phyloP scores from a whole-genome alignment of 2,329 filamentous ascomycete species.

The Bipolaris oryzae region DNA sequence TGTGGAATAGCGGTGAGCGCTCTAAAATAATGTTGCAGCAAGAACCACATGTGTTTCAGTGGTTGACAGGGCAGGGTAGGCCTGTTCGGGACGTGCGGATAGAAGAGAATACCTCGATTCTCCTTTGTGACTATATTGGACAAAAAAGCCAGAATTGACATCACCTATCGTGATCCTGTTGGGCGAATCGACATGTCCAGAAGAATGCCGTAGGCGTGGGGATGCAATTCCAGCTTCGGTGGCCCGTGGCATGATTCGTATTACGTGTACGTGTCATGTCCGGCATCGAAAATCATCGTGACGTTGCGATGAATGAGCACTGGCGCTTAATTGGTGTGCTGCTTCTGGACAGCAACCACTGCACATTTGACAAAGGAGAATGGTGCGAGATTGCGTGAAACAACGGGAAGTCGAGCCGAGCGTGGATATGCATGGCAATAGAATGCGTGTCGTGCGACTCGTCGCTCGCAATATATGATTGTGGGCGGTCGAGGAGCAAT shows the following conservation, averaged over 20 bases:
- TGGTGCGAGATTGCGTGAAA: no score
- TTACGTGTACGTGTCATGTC: slow-evolving; percentile 15
- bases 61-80: slow-evolving; percentile 4
- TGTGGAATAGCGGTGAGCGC: slow-evolving; percentile 18
- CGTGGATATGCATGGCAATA: no score
- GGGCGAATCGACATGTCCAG: slow-evolving; percentile 6
- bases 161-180: slow-evolving; percentile 31
- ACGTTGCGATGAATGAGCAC: slow-evolving; percentile 5
- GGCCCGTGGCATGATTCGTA: slow-evolving; percentile 12
- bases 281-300: slow-evolving; percentile 4
- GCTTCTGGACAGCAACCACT: neutral
- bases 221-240: slow-evolving; percentile 17
- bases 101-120: slow-evolving; percentile 2
- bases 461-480: neutral
- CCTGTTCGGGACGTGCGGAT: slow-evolving; percentile 1
- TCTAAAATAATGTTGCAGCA: neutral
- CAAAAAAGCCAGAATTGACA: slow-evolving; percentile 20
- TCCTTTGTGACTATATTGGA: slow-evolving; percentile 7
- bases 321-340: neutral
- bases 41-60: slow-evolving; percentile 1
- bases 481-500: neutral
- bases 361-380: no score
- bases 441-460: neutral
- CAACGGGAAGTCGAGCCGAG: no score
- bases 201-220: slow-evolving; percentile 28